A percentile compares a stretch with the other conserved stretches of the same genome.
phyloP scores from a whole-genome alignment of 169 alveolate genomes.

The Eimeria sp. region DNA sequence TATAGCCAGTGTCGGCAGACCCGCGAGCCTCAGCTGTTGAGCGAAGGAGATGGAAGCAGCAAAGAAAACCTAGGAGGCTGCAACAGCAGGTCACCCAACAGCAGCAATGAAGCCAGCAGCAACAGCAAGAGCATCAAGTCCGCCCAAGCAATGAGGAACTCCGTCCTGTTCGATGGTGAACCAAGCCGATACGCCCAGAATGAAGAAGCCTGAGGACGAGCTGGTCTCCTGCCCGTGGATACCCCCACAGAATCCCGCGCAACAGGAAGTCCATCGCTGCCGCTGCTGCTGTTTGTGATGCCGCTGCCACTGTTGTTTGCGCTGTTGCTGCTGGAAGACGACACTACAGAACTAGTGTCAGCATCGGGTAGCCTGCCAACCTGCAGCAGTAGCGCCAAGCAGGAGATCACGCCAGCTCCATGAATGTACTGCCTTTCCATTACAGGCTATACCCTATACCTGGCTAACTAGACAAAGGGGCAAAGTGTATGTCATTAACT shows the following conservation, averaged over 20 bases:
- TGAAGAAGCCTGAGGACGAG: conserved; percentile 34
- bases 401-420: background rate
- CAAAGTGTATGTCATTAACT: background rate
- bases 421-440: background rate
- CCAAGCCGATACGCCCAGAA: conserved; percentile 40
- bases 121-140: conserved; percentile 69
- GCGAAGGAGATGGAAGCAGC: conserved; percentile 47
- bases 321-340: background rate
- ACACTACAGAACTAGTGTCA: background rate
- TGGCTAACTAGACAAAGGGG: background rate
- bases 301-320: background rate
- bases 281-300: conserved; percentile 13
- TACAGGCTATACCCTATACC: background rate
- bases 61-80: conserved; percentile 67
- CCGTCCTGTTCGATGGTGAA: conserved; percentile 59
- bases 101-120: conserved; percentile 68
- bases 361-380: background rate
- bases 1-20: background rate
- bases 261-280: background rate
- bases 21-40: conserved; percentile 20
- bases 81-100: conserved; percentile 70
- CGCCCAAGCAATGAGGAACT: conserved; percentile 67
- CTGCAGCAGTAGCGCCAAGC: conserved; percentile 4
- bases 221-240: conserved; percentile 44
- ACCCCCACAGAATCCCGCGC: background rate